Conservation (phyloP, 2,329 filamentous ascomycete genomes). For the Bipolaris zeicola region DNA sequence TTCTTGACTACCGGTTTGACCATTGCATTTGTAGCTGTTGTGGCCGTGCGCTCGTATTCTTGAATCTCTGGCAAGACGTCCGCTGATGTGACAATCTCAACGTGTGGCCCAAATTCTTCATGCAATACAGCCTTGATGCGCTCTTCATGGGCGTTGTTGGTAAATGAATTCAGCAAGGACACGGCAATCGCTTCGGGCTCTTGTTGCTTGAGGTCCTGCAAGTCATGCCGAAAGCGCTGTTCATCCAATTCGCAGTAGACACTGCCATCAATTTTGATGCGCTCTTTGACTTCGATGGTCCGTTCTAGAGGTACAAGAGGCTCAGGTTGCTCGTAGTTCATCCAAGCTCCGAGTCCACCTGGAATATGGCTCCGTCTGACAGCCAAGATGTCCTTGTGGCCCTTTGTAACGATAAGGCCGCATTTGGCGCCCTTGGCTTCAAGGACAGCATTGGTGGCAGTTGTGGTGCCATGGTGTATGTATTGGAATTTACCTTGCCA, state of each 20-base stretch:
- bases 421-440: conserved; percentile 58
- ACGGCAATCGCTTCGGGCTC: conserved; percentile 55
- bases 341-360: conserved; percentile 57
- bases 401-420: conserved; percentile 55
- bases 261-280: conserved; percentile 53
- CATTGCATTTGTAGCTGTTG: conserved; percentile 55
- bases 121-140: conserved; percentile 48
- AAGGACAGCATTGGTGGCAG: conserved; percentile 57
- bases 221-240: conserved; percentile 44
- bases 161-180: conserved; percentile 56
- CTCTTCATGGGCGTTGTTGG: conserved; percentile 52
- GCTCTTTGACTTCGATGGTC: conserved; percentile 54
- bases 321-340: conserved; percentile 55
- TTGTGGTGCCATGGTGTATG: conserved; percentile 58
- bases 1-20: conserved; percentile 56
- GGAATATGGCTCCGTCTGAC: conserved; percentile 58
- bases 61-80: conserved; percentile 56
- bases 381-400: conserved; percentile 57
- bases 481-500: conserved; percentile 56
- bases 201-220: conserved; percentile 50
- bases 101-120: conserved; percentile 51
- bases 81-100: conserved; percentile 54
- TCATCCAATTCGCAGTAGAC: conserved; percentile 50
- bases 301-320: conserved; percentile 57
- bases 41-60: conserved; percentile 58